Evolutionary conservation across 805 yeast species (phyloP), one percentile per base, ranked within the genome.

Genomic region (Pichia gijzeniarum): DNA sequence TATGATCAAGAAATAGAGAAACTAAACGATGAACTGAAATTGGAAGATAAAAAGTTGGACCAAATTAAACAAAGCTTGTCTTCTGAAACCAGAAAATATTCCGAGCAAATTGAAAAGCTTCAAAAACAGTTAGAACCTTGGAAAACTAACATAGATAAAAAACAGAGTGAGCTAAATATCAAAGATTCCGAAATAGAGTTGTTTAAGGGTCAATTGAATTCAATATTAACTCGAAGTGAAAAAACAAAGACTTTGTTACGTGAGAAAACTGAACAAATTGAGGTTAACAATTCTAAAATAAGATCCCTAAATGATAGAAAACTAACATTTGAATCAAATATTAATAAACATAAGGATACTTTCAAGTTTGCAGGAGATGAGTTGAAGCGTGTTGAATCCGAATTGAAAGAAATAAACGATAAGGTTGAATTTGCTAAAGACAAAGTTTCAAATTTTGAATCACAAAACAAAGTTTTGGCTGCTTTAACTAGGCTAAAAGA

Each of bases 111-210:
- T 42, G 84, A 78, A 52, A 54, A 57, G 13, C 64, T 80, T 34
- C 90, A 86, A 59, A 72, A 70, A 7, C 71, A 82, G 48, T 65
- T 88, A 6, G 90, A 85, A 53, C 99, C 98, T 0, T 88, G 95
- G 90, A 79, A 78, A 48, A 81, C 75, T 22, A 74, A 79, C 51
- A 65, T 89, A 27, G 80, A 76, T 48, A 73, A 74, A 14, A 80
- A 81, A 47, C 79, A 79, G 45, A 74, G 84, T 13, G 79, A 79
- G 38, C 73, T 84, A 7, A 75, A 80, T 41, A 73, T 86, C n/a
- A 76, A 80, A 3, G 71, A 76, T 42, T 76, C 86, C 7, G 78
- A 82, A 48, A 71, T 86, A n/a, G 76, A 77, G 20, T 72, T 86
- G 60, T 56, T 84, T 8, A 57, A 65, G 19, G 74, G 71, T 16